Base-by-base conservation (phyloP, 139 green algal species). In the Helicosporidium sp. region DNA sequence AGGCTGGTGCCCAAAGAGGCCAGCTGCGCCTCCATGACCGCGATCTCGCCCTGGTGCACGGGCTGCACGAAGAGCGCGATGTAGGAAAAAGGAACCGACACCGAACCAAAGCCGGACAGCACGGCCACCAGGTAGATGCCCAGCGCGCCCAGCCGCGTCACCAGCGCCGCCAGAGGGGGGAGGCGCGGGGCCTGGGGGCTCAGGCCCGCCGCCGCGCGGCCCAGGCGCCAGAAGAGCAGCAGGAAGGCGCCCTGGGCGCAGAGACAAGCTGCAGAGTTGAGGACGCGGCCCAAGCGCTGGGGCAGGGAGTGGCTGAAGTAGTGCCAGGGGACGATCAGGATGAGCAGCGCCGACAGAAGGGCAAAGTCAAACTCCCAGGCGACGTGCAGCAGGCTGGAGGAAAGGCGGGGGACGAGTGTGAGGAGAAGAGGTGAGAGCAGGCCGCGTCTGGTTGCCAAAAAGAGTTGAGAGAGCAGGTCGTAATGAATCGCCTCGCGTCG, bases 31-130 rank as follows among this genome's bases (percentile, higher is more conserved):
- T 93, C 79, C 68, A 87, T 77, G 3, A 66, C 71, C 8, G 45
- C 49, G 3, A 93, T 76, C 55, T 93, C 79, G 19, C 55, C 60
- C 19, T 54, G 54, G 40, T 79, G 64, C 26, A 93, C 80, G 4
- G 82, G 83, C 34, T 76, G 62, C 16, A 90, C 70, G 64, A 93
- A 93, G 12, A 85, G 69, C 16, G 67, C 78, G 17, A 96, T 77
- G 71, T 95, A 95, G 3, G 64, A 76, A 69, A 82, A 93, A 15
- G 86, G 86, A 35, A 96, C 70, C 52, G 72, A 78, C 4, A 96
- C 86, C 3, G 80, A 66, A 16, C 78, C 84, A 49, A 85, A 95
- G 22, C 86, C 86, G 2, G 77, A 88, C 36, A 96, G 74, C 6
- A 94, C 68, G 1, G 80, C 84, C 26, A 96, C 87, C 23, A 95